Percentiles rank a stretch among this genome's conserved stretches.
phyloP scores from a whole-genome alignment of 2,329 filamentous ascomycete genomes.

The Ceratocystis alfenasii region DNA sequence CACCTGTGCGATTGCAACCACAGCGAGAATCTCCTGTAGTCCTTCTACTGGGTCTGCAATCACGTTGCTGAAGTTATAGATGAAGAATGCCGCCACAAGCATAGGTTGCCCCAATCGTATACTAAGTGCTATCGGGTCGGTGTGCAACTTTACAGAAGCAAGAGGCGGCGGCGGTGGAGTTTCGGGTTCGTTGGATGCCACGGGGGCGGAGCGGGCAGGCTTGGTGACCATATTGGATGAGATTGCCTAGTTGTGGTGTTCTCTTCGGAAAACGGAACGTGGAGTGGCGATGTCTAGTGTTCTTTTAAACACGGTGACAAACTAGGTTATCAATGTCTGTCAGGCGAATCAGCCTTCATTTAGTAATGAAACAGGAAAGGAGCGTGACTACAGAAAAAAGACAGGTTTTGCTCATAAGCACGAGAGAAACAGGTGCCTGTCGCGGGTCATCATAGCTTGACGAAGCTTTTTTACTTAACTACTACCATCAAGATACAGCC shows the following conservation, averaged over 20 bases:
- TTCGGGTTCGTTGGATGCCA: neutral
- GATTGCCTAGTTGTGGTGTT: neutral
- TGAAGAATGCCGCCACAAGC: conserved; percentile 54
- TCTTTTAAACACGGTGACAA: neutral
- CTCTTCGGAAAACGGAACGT: too few species aligned
- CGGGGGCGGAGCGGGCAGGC: neutral
- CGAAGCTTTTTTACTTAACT: neutral
- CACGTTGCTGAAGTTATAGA: conserved; percentile 49
- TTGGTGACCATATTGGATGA: neutral
- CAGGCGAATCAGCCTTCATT: neutral
- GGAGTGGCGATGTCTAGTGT: neutral
- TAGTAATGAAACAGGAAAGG: neutral
- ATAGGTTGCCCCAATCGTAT: conserved; percentile 40
- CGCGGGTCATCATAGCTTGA: neutral
- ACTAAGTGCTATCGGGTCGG: neutral
- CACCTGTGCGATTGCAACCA: conserved; percentile 52
- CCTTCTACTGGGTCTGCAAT: conserved; percentile 58
- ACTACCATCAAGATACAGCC: neutral
- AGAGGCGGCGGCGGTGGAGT: conserved; percentile 8
- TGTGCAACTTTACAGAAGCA: conserved; percentile 10
- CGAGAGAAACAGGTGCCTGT: neutral
- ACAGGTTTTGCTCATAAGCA: neutral
- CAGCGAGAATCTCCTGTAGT: conserved; percentile 48
- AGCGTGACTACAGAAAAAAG: too few species aligned
- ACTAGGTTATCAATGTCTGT: neutral